Conservation (phyloP, 2,329 filamentous ascomycete genomes). For the Stagonosporopsis chrysanthemi region DNA sequence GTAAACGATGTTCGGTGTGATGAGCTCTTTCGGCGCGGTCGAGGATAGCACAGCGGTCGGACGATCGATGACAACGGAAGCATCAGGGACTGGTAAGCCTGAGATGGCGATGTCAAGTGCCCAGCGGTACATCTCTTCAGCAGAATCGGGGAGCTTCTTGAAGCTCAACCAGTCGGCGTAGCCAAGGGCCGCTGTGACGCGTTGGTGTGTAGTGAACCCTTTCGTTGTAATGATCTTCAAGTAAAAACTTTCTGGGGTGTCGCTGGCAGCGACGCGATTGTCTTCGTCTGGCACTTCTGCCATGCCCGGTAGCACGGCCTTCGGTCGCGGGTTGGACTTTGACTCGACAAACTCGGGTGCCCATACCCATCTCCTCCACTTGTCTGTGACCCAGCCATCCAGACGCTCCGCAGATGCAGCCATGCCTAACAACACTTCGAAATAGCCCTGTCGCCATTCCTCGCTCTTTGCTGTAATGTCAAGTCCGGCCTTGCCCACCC, state of each 20-base stretch:
- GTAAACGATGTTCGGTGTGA: conserved; percentile 77
- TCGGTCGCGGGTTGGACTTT: conserved; percentile 82
- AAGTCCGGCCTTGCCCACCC: conserved; percentile 59
- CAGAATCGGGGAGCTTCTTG: conserved; percentile 70
- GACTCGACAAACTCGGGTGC: conserved; percentile 78
- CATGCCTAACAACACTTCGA: conserved; percentile 78
- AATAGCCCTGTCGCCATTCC: conserved; percentile 86
- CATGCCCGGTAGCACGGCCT: conserved; percentile 71
- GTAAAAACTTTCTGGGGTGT: conserved; percentile 77
- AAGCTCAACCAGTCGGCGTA: conserved; percentile 88
- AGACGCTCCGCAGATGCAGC: conserved; percentile 81
- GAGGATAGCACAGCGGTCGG: conserved; percentile 68
- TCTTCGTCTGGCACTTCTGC: conserved; percentile 74
- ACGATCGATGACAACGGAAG: conserved; percentile 62
- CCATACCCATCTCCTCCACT: conserved; percentile 67
- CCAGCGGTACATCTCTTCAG: conserved; percentile 76
- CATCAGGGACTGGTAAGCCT: conserved; percentile 56
- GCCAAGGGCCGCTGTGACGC: conserved; percentile 79
- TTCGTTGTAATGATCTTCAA: conserved; percentile 80
- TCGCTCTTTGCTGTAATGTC: conserved; percentile 80
- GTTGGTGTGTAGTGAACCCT: conserved; percentile 81
- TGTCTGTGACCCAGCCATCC: conserved; percentile 79
- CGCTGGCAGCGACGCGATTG: conserved; percentile 73
- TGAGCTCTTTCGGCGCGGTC: conserved; percentile 56
- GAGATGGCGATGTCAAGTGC: conserved; percentile 76